Evolutionary conservation across 768 basidiomycete species (phyloP).

Genomic region (Xerocomus spinulosus): DNA sequence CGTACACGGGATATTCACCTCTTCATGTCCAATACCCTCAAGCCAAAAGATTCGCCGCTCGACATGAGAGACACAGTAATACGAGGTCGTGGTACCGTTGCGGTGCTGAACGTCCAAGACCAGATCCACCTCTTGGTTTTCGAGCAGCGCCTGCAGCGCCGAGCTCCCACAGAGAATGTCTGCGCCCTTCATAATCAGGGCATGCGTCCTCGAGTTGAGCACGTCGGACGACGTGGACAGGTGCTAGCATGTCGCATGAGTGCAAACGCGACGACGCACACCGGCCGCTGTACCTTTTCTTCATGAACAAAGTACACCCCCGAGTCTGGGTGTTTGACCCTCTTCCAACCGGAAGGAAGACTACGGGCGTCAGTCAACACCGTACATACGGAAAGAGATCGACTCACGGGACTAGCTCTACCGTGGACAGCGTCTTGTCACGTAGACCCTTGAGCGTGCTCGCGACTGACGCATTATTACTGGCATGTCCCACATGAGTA

Average conservation of each 20-base stretch:
- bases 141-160: constrained; percentile 3
- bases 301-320: constrained; percentile 29
- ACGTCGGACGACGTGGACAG: constrained; percentile 13
- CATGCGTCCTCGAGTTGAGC: neutral
- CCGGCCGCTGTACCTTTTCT: constrained; percentile 25
- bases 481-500: too few relatives aligned
- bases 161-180: constrained; percentile 5
- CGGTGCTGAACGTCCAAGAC: constrained; percentile 14
- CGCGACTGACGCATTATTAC: neutral
- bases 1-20: constrained; percentile 19
- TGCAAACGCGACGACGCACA: neutral
- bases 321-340: constrained; percentile 29
- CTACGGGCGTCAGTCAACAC: constrained; percentile 6
- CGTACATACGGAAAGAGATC: neutral
- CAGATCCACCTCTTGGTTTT: constrained; percentile 11
- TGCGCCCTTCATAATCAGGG: constrained; percentile 11
- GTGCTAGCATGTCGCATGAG: constrained; percentile 3
- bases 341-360: constrained; percentile 25
- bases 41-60: constrained; percentile 30
- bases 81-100: constrained; percentile 3
- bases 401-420: constrained; percentile 9
- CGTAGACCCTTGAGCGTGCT: constrained; percentile 19
- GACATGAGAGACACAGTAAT: constrained; percentile 27
- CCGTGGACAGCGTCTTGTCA: neutral
- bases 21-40: constrained; percentile 18